A percentile compares a stretch with the other conserved stretches of the same genome.
Conservation (phyloP, 2,329 filamentous ascomycete species). For the Colletotrichum siamense region DNA sequence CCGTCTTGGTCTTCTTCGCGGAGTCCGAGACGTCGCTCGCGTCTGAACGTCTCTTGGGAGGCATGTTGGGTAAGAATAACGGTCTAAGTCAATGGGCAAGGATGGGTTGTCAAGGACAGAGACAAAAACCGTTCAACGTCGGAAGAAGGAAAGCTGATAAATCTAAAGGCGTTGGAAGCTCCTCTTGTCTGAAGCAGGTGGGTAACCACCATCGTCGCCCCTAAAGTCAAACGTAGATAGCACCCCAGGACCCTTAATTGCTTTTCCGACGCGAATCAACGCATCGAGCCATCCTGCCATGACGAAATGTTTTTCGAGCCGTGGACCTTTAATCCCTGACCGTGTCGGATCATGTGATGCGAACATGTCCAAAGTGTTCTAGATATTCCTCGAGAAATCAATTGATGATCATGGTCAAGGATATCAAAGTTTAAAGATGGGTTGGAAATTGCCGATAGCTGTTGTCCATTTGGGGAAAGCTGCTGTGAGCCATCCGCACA, state of each 20-base stretch:
- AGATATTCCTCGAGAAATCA: background rate
- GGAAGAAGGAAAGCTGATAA: background rate
- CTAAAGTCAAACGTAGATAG: background rate
- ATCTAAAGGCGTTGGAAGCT: background rate
- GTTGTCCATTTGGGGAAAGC: background rate
- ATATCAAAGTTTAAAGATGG: background rate
- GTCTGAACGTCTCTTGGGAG: background rate
- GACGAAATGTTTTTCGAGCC: background rate
- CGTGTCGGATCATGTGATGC: background rate
- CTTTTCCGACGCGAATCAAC: background rate
- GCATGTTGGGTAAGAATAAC: background rate
- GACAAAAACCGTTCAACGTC: too few species aligned
- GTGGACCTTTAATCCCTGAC: background rate
- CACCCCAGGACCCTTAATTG: background rate
- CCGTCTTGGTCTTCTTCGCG: background rate
- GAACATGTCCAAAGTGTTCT: background rate
- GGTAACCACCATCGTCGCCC: background rate
- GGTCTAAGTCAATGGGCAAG: background rate
- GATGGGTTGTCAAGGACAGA: background rate
- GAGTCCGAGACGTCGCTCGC: background rate
- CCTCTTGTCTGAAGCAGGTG: too few species aligned
- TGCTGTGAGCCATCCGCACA: background rate
- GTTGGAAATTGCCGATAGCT: background rate
- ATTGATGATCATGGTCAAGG: background rate
- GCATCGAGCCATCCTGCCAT: background rate